Conservation (phyloP, 2,329 filamentous ascomycete genomes). For the Pestalotiopsis sp. region DNA sequence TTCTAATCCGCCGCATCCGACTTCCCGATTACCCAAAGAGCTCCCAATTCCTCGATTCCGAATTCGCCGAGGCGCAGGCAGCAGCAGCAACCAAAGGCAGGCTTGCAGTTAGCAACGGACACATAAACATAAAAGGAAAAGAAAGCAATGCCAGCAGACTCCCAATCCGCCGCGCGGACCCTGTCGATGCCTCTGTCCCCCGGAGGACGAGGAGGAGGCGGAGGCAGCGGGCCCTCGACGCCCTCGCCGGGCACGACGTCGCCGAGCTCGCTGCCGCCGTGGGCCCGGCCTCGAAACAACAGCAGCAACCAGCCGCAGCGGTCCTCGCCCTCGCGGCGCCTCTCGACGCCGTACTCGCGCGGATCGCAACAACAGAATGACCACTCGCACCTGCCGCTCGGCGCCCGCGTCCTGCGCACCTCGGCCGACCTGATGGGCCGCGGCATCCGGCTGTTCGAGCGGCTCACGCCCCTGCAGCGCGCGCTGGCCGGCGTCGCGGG, state of each 20-base stretch:
- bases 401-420: conserved; percentile 42
- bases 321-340: conserved; percentile 36
- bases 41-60: not conserved
- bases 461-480: conserved; percentile 64
- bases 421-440: conserved; percentile 44
- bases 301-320: conserved; percentile 19
- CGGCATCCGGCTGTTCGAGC: conserved; percentile 52
- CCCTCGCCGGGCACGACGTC: conserved; percentile 28
- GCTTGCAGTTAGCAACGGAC: too few relatives aligned
- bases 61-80: not conserved
- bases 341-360: conserved; percentile 45
- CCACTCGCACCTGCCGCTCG: conserved; percentile 30
- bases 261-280: conserved; percentile 48
- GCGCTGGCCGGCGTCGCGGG: conserved; percentile 56
- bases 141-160: conserved; percentile 52
- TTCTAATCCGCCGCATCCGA: not conserved
- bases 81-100: too few relatives aligned
- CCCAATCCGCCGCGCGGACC: conserved; percentile 51
- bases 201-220: too few relatives aligned
- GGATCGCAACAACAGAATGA: conserved; percentile 15
- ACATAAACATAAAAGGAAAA: not conserved
- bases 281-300: conserved; percentile 27
- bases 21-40: not conserved
- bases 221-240: conserved; percentile 24
- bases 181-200: conserved; percentile 46